Conservation (phyloP, 352 stramenopile species). For the Phytophthora citrophthora region DNA sequence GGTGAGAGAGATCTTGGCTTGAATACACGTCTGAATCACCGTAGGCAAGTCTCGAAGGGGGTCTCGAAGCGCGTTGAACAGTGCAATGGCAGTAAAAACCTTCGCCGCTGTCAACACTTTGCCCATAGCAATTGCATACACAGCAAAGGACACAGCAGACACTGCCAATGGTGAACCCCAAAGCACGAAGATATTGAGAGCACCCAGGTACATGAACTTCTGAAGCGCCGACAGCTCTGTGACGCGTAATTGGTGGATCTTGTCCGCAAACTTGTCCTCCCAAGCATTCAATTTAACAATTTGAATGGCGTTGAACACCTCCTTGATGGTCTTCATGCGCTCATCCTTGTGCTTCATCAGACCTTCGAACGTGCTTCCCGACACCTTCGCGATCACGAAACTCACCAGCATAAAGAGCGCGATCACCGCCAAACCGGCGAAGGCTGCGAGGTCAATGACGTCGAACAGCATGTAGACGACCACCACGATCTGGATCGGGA, state of each 20-base stretch:
- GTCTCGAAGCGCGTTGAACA: neutral
- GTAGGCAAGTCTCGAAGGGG: neutral
- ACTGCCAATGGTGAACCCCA: neutral
- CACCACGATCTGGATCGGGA: slow-evolving; percentile 46
- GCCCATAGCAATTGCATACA: neutral
- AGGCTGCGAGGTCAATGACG: slow-evolving; percentile 40
- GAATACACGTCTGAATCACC: neutral
- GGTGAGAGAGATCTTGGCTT: neutral
- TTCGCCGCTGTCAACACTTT: neutral
- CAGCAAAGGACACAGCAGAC: neutral
- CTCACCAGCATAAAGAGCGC: neutral
- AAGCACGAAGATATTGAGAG: neutral
- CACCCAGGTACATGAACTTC: neutral
- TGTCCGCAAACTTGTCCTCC: neutral
- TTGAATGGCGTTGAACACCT: neutral
- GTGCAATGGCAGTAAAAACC: neutral
- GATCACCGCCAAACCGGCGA: neutral
- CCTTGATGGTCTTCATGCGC: neutral
- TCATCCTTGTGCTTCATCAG: neutral
- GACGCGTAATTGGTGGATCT: neutral
- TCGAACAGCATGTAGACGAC: slow-evolving; percentile 46
- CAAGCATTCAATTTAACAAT: neutral
- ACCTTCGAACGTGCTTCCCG: neutral
- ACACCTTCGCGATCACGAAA: neutral
- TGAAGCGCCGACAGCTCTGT: neutral